phyloP scores from a whole-genome alignment of 768 basidiomycete genomes.

The Podaxis sp. region DNA sequence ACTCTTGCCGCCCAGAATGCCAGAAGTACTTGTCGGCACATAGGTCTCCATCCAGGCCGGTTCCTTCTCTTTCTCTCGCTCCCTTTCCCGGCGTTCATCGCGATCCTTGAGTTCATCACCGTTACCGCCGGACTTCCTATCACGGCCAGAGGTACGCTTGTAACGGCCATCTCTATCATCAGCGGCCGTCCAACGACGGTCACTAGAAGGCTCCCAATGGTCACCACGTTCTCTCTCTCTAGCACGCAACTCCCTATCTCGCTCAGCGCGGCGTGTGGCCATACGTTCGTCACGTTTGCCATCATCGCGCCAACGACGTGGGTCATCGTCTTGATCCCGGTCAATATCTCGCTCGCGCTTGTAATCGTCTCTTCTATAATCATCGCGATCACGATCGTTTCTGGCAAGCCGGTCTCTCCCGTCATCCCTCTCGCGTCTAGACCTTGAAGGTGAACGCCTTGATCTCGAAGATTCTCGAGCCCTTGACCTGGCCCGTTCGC shows the following conservation, averaged over 20 bases:
- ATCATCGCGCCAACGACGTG: conserved; percentile 78
- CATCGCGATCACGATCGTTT: conserved; percentile 29
- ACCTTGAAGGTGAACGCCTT: conserved; percentile 53
- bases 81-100: conserved; percentile 48
- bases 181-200: conserved; percentile 54
- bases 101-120: conserved; percentile 42
- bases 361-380: conserved; percentile 31
- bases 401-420: conserved; percentile 24
- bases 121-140: conserved; percentile 39
- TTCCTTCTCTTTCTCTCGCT: conserved; percentile 75
- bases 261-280: conserved; percentile 54
- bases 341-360: conserved; percentile 41
- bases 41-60: conserved; percentile 94
- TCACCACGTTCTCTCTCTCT: conserved; percentile 40
- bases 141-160: conserved; percentile 57
- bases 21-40: conserved; percentile 56
- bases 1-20: conserved; percentile 60
- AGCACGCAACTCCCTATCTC: conserved; percentile 41
- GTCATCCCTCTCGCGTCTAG: conserved; percentile 43
- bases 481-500: conserved; percentile 62
- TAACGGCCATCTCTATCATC: conserved; percentile 68
- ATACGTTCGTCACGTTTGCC: conserved; percentile 77
- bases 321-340: conserved; percentile 55
- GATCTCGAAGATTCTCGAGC: conserved; percentile 59
- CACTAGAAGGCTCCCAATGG: conserved; percentile 39